Base-by-base conservation (phyloP, 2,329 filamentous ascomycete species). In the Aspergillus sp. region DNA sequence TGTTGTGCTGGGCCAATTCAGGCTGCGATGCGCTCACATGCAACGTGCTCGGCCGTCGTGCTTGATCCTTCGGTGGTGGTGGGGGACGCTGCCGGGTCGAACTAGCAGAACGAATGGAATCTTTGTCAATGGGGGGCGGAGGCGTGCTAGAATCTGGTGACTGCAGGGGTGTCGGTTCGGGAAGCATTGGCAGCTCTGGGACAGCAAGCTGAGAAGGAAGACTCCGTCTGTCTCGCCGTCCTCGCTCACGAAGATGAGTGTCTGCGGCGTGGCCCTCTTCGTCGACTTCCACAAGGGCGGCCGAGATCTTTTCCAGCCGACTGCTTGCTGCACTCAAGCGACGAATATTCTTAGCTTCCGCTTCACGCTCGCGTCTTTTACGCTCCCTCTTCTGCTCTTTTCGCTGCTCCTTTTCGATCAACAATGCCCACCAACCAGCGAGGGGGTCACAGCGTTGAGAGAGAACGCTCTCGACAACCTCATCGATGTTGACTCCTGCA, bases 361-460 rank as follows among this genome's bases (percentile, higher is more conserved):
- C 84, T 69, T 99, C 93, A 68, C 87, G 88, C 73, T 98, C 93
- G 71, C 85, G 92, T 8, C 94, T 86, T 72, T 94, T 97, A 56
- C 87, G 86, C 69, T 97, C 92, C 63, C 89, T 84, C 62, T 92
- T 84, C 63, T 80, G 84, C 65, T 93, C 89, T 76, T 99, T 99
- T 8, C 92, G 87, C 73, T 92, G 87, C 72, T 99, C 95, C 74
- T 98, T 99, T 72, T 98, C 95, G 9, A 98, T 87, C 41, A 99
- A 79, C 28, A 99, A 78, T 3, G 91, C 91, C 95, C 95, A 99
- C 95, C 95, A 99, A 5, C 95, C 95, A 54, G 92, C 91, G 52
- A 99, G 80, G 5, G 89, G 85, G 76, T 99, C 94, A 72, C 95
- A 98, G 65, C 91, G 86, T 74, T 97, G 92, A 4, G 92, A 87